Conservation (phyloP, 345 rosid genomes). For the Syzygium jambos region DNA sequence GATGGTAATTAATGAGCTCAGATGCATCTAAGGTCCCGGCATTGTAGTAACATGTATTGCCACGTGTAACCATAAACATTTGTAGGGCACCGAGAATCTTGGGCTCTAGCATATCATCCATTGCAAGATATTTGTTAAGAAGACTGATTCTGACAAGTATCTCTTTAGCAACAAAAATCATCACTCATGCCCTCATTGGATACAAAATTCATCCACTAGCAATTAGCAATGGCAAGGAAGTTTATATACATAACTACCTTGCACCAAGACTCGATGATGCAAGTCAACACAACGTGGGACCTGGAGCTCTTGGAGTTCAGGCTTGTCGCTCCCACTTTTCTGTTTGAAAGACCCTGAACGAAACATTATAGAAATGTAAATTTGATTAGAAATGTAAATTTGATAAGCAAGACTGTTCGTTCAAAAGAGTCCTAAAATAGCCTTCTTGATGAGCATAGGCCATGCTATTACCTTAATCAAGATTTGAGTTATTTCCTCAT, state of each 20-base stretch:
- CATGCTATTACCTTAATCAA: conserved; percentile 63
- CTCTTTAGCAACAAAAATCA: background rate
- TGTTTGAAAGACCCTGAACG: conserved; percentile 81
- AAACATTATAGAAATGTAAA: background rate
- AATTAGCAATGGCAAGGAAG: background rate
- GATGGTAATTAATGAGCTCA: background rate
- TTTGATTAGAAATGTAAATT: background rate
- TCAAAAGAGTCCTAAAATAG: background rate
- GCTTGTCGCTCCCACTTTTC: conserved; percentile 95
- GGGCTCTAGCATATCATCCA: background rate
- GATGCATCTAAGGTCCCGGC: background rate
- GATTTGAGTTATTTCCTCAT: conserved; percentile 76
- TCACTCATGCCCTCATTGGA: background rate
- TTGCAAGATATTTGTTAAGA: background rate
- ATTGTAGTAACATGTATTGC: background rate
- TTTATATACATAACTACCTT: conserved; percentile 30
- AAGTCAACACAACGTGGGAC: conserved; percentile 76
- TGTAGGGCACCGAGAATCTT: background rate
- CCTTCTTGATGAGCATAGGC: background rate
- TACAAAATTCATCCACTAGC: background rate
- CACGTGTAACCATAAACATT: background rate
- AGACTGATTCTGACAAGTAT: background rate
- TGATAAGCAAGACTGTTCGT: background rate
- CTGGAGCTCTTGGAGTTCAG: conserved; percentile 92
- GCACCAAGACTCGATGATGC: conserved; percentile 71